Conservation (phyloP, 1,284 basidiomycete genomes). For the Microbotryum intermedium region DNA sequence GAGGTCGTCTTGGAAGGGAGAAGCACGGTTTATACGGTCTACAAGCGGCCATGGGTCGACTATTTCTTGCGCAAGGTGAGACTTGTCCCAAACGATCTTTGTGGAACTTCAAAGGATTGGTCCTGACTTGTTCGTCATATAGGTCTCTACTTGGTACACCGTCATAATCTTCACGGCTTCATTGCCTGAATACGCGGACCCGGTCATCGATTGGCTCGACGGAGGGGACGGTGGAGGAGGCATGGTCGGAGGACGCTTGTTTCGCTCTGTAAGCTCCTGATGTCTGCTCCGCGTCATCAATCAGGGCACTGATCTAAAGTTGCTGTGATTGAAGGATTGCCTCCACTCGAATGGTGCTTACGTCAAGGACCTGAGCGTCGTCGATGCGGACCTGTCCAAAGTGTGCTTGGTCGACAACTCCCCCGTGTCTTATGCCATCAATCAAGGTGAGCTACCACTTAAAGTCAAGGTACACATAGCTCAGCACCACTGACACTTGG, state of each 20-base stretch:
- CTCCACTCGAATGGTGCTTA: conserved; percentile 88
- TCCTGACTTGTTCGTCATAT: background rate
- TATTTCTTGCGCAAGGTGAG: conserved; percentile 87
- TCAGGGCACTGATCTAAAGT: background rate
- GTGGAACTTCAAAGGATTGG: background rate
- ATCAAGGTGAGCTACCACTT: conserved; percentile 61
- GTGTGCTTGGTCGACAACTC: conserved; percentile 96
- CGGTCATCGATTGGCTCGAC: conserved; percentile 99
- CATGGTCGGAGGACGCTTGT: conserved; percentile 77
- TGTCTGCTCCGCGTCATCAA: background rate
- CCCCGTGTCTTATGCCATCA: conserved; percentile 81
- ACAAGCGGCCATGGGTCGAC: conserved; percentile 95
- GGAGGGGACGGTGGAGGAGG: conserved; percentile 62
- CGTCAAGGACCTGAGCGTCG: conserved; percentile 80
- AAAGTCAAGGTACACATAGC: background rate
- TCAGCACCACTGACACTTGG: background rate
- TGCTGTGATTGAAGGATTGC: conserved; percentile 58
- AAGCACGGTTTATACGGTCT: conserved; percentile 92
- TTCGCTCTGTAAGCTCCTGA: conserved; percentile 64
- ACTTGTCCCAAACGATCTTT: background rate
- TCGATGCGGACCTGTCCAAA: conserved; percentile 79
- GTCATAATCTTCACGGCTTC: conserved; percentile 98
- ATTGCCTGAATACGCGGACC: conserved; percentile 98
- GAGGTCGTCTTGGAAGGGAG: conserved; percentile 86
- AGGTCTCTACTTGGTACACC: conserved; percentile 98